These are phyloP conservation scores for Iberis amara DNA, from an alignment of 441 rosid species.

Conservation along the genomic window DNA sequence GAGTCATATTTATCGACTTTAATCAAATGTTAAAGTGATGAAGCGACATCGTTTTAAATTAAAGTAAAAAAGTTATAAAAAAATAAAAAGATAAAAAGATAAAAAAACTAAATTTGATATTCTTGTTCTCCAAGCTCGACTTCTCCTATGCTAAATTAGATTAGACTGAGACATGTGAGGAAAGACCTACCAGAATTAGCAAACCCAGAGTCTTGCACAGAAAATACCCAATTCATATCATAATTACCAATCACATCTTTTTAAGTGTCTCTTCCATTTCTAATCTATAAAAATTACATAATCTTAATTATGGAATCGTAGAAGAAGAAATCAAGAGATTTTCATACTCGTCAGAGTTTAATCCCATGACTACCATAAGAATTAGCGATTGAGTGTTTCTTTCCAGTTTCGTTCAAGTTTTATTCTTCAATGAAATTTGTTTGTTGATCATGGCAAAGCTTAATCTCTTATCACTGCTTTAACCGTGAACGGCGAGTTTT, in stretches of 20 bases:
- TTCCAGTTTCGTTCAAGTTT: slow-evolving; percentile 43
- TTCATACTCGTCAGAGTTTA: slow-evolving; percentile 14
- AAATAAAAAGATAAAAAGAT: too few species aligned
- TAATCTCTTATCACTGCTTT: slow-evolving; percentile 31
- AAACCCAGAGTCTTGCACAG: too few species aligned
- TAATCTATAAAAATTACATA: slow-evolving; percentile 13
- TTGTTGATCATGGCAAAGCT: slow-evolving; percentile 34
- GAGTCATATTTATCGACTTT: too few species aligned
- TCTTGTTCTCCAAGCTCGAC: too few species aligned
- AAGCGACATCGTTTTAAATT: too few species aligned
- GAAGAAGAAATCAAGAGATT: neutral
- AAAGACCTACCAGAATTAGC: too few species aligned
- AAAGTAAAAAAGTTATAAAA: too few species aligned
- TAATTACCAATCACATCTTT: slow-evolving; percentile 26
- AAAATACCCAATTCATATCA: neutral
- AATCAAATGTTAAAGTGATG: too few species aligned
- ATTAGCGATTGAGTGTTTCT: slow-evolving; percentile 43
- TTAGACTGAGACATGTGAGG: too few species aligned
- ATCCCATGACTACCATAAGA: slow-evolving; percentile 51
- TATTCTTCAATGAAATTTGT: slow-evolving; percentile 43
- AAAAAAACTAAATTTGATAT: too few species aligned
- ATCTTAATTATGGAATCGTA: neutral
- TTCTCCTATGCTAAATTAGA: too few species aligned
- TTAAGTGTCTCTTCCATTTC: slow-evolving; percentile 17
- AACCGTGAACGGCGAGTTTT: slow-evolving; percentile 24